phyloP scores from a whole-genome alignment of 306 rosid species.

The Begonia peltatifolia region DNA sequence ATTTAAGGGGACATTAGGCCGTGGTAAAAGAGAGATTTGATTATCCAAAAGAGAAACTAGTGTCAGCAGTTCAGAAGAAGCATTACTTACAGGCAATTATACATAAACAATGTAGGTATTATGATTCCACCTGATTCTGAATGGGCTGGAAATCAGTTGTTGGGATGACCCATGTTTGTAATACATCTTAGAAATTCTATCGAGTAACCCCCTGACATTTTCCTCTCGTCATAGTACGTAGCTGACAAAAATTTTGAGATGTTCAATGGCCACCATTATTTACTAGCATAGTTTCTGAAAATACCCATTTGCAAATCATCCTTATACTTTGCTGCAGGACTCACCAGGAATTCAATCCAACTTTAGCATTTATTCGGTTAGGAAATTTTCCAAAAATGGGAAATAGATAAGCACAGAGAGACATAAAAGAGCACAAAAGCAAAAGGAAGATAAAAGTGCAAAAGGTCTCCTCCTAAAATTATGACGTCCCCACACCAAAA shows the following conservation, averaged over 20 bases:
- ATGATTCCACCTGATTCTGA: conserved; percentile 25
- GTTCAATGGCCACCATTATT: conserved; percentile 10
- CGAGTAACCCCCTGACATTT: too few relatives aligned
- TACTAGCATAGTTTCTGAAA: not conserved
- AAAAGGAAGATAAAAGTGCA: not conserved
- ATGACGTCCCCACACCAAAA: conserved; percentile 1
- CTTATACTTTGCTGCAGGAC: conserved; percentile 1
- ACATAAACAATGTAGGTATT: conserved; percentile 17
- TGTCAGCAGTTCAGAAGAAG: conserved; percentile 18
- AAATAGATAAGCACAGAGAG: conserved; percentile 5
- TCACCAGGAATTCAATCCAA: conserved; percentile 3
- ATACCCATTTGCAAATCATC: conserved; percentile 6
- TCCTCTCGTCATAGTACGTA: too few relatives aligned
- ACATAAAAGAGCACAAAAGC: not conserved
- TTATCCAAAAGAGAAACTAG: conserved; percentile 27
- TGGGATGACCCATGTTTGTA: conserved; percentile 11
- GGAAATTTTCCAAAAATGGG: not conserved
- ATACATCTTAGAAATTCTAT: conserved; percentile 3
- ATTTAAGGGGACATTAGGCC: conserved; percentile 38
- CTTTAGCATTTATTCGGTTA: not conserved
- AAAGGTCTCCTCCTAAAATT: not conserved
- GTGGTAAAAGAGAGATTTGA: conserved; percentile 26
- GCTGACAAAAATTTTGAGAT: too few relatives aligned
- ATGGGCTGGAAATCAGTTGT: conserved; percentile 15
- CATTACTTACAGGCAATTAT: conserved; percentile 13